Percentiles rank a stretch among this genome's conserved stretches.
Evolutionary conservation across 106 monocot genomes (phyloP).

Genomic region (Triglochin maritima): DNA sequence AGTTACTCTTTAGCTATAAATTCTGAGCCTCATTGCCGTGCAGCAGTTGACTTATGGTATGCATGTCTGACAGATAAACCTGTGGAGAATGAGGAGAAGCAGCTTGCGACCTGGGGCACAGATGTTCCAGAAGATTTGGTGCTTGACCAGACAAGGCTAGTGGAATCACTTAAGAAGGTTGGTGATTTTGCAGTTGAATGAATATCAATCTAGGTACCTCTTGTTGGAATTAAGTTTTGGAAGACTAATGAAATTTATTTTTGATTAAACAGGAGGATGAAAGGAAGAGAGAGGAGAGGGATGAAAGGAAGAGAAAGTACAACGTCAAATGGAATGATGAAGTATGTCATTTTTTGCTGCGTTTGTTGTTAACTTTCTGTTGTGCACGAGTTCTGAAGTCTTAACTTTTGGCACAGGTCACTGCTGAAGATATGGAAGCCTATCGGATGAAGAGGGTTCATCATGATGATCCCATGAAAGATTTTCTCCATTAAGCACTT

Average conservation of each 20-base stretch:
- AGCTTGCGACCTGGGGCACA: conserved; percentile 79
- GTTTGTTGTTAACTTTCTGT: background rate
- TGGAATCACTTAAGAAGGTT: conserved; percentile 75
- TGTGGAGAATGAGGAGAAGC: conserved; percentile 47
- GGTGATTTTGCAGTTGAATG: background rate
- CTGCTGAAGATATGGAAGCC: conserved; percentile 94
- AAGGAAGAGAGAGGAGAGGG: conserved; percentile 78
- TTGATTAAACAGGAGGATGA: conserved; percentile 47
- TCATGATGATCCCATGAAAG: conserved; percentile 95
- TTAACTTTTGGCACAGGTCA: conserved; percentile 35
- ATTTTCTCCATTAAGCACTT: conserved; percentile 51
- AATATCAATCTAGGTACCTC: background rate
- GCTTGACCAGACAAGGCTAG: conserved; percentile 58
- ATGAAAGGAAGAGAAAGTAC: conserved; percentile 90
- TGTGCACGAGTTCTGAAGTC: background rate
- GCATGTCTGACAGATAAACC: conserved; percentile 34
- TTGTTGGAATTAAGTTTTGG: background rate
- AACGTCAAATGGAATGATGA: conserved; percentile 87
- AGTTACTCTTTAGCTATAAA: no score
- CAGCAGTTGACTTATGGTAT: background rate
- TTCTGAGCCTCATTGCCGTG: no score
- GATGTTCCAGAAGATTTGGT: conserved; percentile 76
- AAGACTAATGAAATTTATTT: background rate
- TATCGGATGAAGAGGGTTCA: conserved; percentile 81
- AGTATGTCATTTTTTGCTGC: conserved; percentile 14